Conservation (phyloP, 2,329 filamentous ascomycete species). For the Chaetothyriales sp. region DNA sequence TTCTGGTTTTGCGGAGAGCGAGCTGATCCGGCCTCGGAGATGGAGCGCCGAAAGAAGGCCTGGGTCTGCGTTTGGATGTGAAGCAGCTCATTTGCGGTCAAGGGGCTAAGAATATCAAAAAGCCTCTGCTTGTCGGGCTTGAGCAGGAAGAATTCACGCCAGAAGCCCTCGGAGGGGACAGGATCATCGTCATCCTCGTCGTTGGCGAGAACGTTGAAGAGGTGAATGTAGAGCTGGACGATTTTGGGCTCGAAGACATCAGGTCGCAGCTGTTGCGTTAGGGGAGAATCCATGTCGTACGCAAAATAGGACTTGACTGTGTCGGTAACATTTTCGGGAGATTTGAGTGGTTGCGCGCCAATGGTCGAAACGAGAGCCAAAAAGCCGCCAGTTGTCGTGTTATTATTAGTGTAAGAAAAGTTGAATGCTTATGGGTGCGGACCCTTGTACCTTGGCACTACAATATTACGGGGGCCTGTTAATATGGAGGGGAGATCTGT, state of each 20-base stretch:
- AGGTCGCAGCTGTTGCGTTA: constrained; percentile 82
- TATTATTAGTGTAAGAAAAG: neutral
- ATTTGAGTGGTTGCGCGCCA: neutral
- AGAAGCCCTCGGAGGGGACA: constrained; percentile 73
- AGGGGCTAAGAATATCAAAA: constrained; percentile 52
- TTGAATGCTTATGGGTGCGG: neutral
- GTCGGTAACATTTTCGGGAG: neutral
- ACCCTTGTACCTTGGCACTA: too few relatives aligned
- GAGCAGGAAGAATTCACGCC: constrained; percentile 88
- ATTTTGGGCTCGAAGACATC: constrained; percentile 91
- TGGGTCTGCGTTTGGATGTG: constrained; percentile 61
- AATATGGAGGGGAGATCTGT: too few relatives aligned
- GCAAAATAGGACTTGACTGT: neutral
- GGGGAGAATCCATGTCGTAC: constrained; percentile 46
- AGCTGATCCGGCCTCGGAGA: constrained; percentile 51
- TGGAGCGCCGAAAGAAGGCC: constrained; percentile 62
- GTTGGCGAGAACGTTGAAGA: constrained; percentile 48
- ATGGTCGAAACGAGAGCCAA: neutral
- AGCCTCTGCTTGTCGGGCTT: constrained; percentile 62
- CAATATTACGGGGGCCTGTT: too few relatives aligned
- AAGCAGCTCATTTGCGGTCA: constrained; percentile 62
- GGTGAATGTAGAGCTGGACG: constrained; percentile 69
- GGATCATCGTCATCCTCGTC: constrained; percentile 46
- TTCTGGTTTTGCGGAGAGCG: constrained; percentile 55
- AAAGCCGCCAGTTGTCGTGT: constrained; percentile 1